These are phyloP conservation scores for Trichoderma parareesei DNA, from an alignment of 495 filamentous ascomycete species.

Conservation along the genomic window DNA sequence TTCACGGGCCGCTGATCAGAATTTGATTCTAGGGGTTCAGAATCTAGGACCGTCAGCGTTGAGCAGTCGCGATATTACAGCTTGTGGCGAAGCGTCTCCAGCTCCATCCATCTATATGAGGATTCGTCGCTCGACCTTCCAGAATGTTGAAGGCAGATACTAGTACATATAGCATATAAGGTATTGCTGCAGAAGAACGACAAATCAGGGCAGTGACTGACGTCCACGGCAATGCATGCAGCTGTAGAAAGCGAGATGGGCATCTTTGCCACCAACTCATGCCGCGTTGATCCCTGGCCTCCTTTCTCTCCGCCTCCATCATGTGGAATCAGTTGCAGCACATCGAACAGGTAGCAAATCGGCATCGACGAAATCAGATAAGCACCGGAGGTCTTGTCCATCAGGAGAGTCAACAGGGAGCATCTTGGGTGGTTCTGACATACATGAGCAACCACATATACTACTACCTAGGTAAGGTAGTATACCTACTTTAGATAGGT, in stretches of 20 bases:
- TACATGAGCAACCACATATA: too few species aligned
- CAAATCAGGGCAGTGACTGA: not conserved
- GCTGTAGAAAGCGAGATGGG: not conserved
- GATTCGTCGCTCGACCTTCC: not conserved
- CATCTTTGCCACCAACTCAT: not conserved
- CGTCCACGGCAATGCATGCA: not conserved
- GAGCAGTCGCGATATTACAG: not conserved
- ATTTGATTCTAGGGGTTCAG: not conserved
- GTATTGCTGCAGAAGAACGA: too few species aligned
- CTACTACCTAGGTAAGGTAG: too few species aligned
- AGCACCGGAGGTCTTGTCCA: too few species aligned
- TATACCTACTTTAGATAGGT: too few species aligned
- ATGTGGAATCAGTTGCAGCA: not conserved
- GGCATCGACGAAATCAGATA: too few species aligned
- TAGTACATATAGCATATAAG: too few species aligned
- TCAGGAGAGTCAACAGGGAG: too few species aligned
- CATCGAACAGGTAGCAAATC: too few species aligned
- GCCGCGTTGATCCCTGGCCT: not conserved
- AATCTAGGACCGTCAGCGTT: not conserved
- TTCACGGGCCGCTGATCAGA: not conserved
- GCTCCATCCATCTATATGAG: not conserved
- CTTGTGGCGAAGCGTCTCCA: not conserved
- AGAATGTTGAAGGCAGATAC: not conserved
- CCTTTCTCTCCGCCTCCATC: not conserved
- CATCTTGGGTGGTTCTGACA: too few species aligned